Conservation (phyloP, 371 early-diverging fungal species). For the Lichtheimia ornata region DNA sequence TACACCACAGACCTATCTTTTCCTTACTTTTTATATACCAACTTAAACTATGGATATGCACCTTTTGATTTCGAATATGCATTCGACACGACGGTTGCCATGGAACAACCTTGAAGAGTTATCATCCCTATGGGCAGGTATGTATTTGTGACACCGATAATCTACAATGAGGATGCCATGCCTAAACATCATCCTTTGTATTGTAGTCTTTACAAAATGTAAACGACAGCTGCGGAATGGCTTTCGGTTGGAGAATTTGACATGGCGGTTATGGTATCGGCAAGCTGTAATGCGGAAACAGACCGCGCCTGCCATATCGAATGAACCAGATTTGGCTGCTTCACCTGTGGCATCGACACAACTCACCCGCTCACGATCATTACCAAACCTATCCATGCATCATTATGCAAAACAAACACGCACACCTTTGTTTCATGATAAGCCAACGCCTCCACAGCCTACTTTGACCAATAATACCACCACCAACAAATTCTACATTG, state of each 20-base stretch:
- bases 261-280: slow-evolving; percentile 47
- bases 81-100: slow-evolving; percentile 13
- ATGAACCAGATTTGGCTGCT: neutral
- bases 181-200: neutral
- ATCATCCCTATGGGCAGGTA: slow-evolving; percentile 26
- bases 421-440: slow-evolving; percentile 1
- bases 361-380: slow-evolving; percentile 11
- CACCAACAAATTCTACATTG: slow-evolving; percentile 11
- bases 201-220: slow-evolving; percentile 45
- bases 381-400: slow-evolving; percentile 8
- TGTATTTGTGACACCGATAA: neutral
- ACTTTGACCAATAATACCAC: neutral
- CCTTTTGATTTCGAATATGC: slow-evolving; percentile 11
- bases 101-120: slow-evolving; percentile 24
- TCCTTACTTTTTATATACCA: no score
- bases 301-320: slow-evolving; percentile 4
- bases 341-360: neutral
- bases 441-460: neutral
- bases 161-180: neutral
- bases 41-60: slow-evolving; percentile 18
- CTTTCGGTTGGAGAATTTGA: slow-evolving; percentile 50
- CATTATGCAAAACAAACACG: neutral
- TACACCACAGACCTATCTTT: no score
- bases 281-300: slow-evolving; percentile 23
- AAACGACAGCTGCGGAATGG: slow-evolving; percentile 50